Base-by-base conservation (phyloP, 352 stramenopile genomes). In the Chrysophaeum taylorii region DNA sequence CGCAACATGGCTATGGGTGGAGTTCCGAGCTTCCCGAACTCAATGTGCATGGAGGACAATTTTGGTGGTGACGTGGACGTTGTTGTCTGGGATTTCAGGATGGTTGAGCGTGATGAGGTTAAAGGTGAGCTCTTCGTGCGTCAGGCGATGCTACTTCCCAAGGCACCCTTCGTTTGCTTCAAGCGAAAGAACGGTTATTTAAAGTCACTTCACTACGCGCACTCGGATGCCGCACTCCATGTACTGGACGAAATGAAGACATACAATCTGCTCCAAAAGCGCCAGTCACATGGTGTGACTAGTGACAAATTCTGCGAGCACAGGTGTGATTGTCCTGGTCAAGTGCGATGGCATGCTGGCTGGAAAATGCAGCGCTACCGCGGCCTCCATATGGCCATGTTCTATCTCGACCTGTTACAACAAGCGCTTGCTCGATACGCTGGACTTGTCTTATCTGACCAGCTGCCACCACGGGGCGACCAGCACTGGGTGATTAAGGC, bases 1-100 rank as follows among this genome's bases (percentile, higher is more conserved):
- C 57, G 57, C 33, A 66, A 66, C 57, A 66, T 66, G 57, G 57
- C 57, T 36, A 66, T 66, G 57, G 57, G 57, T 18, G 57, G 57
- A 31, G 57, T 66, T 31, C 57, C 57, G 33, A 45, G 33, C 33
- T 66, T 37, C 36, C 57, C 57, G 33, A 37, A 16, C 14, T 43
- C 31, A 1, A 36, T 66, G 57, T 66, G 57, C 57, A 66, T 66
- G 57, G 57, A 23, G 57, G 57, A 66, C 57, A 45, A 66, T 36
- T 66, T 66, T 35, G 57, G 57, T 2, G 1, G 14, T 2, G 57
- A 66, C 57, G 57, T 35, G 12, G 57, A 66, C 35, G 5, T 66
- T 2, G 57, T 66, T 23, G 57, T 66, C 12, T 66, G 57, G 57
- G 57, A 66, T n/a, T 66, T 66, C 33, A 9, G 57, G 1, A 66